Evolutionary conservation across 1,284 basidiomycete genomes (phyloP), one percentile per base, ranked within the genome.

Genomic region (Phellinidium pouzarii): DNA sequence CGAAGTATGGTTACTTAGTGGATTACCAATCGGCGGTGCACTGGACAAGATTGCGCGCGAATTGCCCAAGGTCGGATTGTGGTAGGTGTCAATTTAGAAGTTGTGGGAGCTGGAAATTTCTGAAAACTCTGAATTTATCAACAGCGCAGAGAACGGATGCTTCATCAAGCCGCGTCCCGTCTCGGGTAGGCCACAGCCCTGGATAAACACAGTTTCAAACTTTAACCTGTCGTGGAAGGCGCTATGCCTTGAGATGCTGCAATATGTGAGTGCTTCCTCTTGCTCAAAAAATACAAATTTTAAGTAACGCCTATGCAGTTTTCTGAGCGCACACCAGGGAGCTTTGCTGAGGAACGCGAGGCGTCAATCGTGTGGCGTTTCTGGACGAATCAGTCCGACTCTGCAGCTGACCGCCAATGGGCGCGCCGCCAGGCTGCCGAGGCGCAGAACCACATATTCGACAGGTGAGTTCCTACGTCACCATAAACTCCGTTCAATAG

Each of bases 391-490:
- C 61, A 68, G 14, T 67, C 71, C 2, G 68, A 72, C 11, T 64
- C 70, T 22, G 64, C 68, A 29, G 58, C 62, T 22, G 73, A 78
- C 44, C 74, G 80, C 7, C 79, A 79, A 57, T 92, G 90, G 90
- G 89, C 89, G 0, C 77, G 84, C 25, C 72, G 91, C 22, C 90
- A 93, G 65, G 89, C 91, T 1, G 87, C 88, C 0, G 91, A 93
- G 65, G 90, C 90, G 22, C 90, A 93, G 67, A 93, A 93, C 66
- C 86, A 93, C 64, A 89, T 94, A 58, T 92, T 88, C 65, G 89
- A 90, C 65, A 80, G 77, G 78, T 78, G 37, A 45, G 67, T 59
- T 17, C 40, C 29, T 25, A n/a, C 27, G 38, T 14, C 37, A 31
- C 14, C 38, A 12, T 44, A 38, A 27, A 5, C 31, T 8, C 34